Base-by-base conservation (phyloP, 2,329 filamentous ascomycete genomes). In the Gaeumannomyces tritici region DNA sequence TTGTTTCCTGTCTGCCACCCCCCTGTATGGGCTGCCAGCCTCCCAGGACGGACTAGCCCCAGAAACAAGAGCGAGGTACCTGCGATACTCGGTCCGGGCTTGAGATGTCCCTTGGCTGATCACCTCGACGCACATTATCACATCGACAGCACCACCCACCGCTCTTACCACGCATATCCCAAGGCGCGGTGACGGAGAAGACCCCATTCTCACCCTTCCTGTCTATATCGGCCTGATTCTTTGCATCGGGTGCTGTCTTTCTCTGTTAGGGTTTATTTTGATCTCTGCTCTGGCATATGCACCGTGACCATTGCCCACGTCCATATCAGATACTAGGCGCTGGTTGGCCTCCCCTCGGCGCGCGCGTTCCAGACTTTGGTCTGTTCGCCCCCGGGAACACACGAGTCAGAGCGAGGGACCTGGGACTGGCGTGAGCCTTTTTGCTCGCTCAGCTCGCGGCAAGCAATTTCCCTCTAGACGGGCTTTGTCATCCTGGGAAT, bases 381-480 rank as follows among this genome's bases (percentile, higher is more conserved):
- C 42, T 24, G 31, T 60, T 60, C 59, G 21, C 31, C 28, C n/a
- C 35, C 51, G 31, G 29, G 33, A 35, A 47, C 42, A 27, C 51
- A 56, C 60, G 60, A 62, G 60, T 62, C 60, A 62, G 60, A 57
- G 31, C 31, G 21, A n/a, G 26, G 27, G 33, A 3, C 29, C 60
- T 24, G 35, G 59, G 26, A 47, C 42, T 24, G 35, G 55, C 51
- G 55, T 59, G 59, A 55, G 54, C 21, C 29, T 18, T 26, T 12
- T 47, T n/a, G n/a, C n/a, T n/a, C n/a, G 42, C 42, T 51, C 42
- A 51, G 42, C 42, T 51, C n/a, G 27, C 61, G 61, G 61, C 51
- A 56, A 62, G 61, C 61, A 57, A 57, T 62, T 58, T 62, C 61
- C 61, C 51, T 42, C 55, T 58, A 57, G 54, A 51, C 61, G 33